A percentile compares a stretch with the other conserved stretches of the same genome.
These are phyloP conservation scores for Venustampulla echinocandica DNA, from an alignment of 495 filamentous ascomycete genomes.

Conservation along the genomic window DNA sequence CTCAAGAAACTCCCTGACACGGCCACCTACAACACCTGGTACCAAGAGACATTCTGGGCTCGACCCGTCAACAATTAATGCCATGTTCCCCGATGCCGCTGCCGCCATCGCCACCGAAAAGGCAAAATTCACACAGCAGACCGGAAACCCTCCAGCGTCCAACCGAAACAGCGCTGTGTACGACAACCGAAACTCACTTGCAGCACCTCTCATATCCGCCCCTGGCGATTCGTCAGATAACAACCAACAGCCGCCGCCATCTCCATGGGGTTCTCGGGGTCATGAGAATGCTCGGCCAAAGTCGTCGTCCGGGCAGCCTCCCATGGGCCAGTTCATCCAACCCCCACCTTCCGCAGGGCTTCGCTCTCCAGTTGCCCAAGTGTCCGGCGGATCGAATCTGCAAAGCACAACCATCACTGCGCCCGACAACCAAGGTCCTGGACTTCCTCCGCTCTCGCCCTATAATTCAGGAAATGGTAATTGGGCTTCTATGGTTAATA, in stretches of 20 bases:
- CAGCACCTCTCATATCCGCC: slow-evolving; percentile 65
- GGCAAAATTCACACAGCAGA: slow-evolving; percentile 91
- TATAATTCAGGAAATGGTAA: slow-evolving; percentile 78
- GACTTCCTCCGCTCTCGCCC: slow-evolving; percentile 80
- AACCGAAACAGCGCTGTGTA: slow-evolving; percentile 87
- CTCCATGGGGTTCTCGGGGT: slow-evolving; percentile 63
- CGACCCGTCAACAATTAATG: slow-evolving; percentile 89
- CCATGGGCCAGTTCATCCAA: slow-evolving; percentile 96
- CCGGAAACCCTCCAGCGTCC: slow-evolving; percentile 79
- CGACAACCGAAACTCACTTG: slow-evolving; percentile 61
- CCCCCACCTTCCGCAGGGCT: slow-evolving; percentile 69
- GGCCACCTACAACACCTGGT: slow-evolving; percentile 58
- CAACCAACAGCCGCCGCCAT: slow-evolving; percentile 51
- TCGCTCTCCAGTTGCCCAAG: slow-evolving; percentile 69
- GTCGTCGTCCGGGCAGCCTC: slow-evolving; percentile 75
- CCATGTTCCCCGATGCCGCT: slow-evolving; percentile 98
- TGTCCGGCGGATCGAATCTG: slow-evolving; percentile 57
- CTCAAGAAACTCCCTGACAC: slow-evolving; percentile 75
- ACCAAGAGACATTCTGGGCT: slow-evolving; percentile 88
- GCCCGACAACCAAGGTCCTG: slow-evolving; percentile 53
- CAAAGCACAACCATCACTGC: slow-evolving; percentile 77
- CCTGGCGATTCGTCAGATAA: slow-evolving; percentile 41
- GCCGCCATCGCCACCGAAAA: slow-evolving; percentile 97
- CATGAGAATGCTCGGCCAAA: slow-evolving; percentile 66
- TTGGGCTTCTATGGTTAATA: slow-evolving; percentile 98